Evolutionary conservation across 2,329 filamentous ascomycete genomes (phyloP).

Genomic region (Coniochaeta sp.): DNA sequence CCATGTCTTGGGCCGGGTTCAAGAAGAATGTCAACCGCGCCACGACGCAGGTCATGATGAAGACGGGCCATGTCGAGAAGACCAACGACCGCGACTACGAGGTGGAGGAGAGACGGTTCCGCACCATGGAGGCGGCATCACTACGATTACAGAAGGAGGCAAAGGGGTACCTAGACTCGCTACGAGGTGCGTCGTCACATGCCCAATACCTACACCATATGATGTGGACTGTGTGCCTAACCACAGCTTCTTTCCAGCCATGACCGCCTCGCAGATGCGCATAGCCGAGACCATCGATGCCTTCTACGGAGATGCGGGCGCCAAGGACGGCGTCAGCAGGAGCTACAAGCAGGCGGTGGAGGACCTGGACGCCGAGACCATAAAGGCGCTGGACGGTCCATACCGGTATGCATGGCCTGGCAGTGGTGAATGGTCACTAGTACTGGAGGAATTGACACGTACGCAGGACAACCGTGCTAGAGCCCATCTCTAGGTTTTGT

Average conservation of each 20-base stretch:
- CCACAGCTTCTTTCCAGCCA: constrained; percentile 51
- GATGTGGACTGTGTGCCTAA: constrained; percentile 10
- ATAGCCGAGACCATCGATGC: constrained; percentile 99
- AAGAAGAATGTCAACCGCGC: constrained; percentile 98
- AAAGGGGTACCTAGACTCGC: constrained; percentile 92
- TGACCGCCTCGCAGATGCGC: constrained; percentile 99
- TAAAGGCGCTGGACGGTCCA: constrained; percentile 94
- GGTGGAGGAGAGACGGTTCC: constrained; percentile 92
- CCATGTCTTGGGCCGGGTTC: constrained; percentile 54
- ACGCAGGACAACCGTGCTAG: constrained; percentile 68
- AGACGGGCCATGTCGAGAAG: constrained; percentile 97
- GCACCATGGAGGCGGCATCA: constrained; percentile 93
- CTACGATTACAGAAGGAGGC: constrained; percentile 93
- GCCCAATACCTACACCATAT: background rate
- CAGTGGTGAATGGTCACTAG: background rate
- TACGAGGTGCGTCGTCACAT: constrained; percentile 79
- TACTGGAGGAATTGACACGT: background rate
- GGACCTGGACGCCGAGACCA: constrained; percentile 94
- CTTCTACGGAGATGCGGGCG: constrained; percentile 94
- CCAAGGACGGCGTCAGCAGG: constrained; percentile 87
- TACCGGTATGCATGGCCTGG: constrained; percentile 48
- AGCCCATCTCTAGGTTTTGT: constrained; percentile 93
- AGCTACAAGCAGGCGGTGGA: constrained; percentile 99
- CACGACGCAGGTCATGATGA: constrained; percentile 99
- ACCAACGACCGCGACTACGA: constrained; percentile 98